Percentiles rank a stretch among this genome's conserved stretches.
Evolutionary conservation across 371 early-diverging fungal species (phyloP).

Genomic region (Saksenaea oblongispora): DNA sequence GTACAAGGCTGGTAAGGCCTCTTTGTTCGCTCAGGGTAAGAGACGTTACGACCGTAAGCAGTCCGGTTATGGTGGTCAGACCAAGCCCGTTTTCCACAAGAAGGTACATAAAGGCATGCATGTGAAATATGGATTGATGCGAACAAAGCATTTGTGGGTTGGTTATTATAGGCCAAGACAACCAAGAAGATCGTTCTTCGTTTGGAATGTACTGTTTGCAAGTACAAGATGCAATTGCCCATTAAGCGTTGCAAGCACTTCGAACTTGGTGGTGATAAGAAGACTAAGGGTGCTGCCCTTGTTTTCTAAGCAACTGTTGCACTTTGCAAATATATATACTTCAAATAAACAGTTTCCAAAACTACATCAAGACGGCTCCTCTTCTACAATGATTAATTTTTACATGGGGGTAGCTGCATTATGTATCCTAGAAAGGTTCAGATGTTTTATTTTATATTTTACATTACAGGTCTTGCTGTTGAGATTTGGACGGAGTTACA

Average conservation of each 20-base stretch:
- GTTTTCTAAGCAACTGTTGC: constrained; percentile 59
- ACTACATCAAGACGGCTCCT: neutral
- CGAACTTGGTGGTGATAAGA: constrained; percentile 99
- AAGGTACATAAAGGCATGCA: constrained; percentile 22
- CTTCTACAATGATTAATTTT: no score
- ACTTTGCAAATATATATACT: neutral
- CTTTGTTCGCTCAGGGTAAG: constrained; percentile 96
- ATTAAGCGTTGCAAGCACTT: constrained; percentile 99
- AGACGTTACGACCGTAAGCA: constrained; percentile 74
- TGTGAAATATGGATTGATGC: neutral
- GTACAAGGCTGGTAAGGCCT: constrained; percentile 99
- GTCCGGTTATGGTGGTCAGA: constrained; percentile 98
- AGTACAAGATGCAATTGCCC: constrained; percentile 93
- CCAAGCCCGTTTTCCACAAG: constrained; percentile 98
- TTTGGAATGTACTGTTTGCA: constrained; percentile 98
- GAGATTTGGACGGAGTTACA: no score
- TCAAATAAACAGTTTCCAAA: neutral
- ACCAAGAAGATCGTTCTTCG: constrained; percentile 99
- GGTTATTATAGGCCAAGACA: constrained; percentile 78
- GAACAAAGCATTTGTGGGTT: constrained; percentile 34
- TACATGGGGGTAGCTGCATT: no score
- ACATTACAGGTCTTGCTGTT: no score
- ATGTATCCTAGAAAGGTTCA: no score
- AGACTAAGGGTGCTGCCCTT: constrained; percentile 74
- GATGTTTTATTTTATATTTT: no score